Conservation (phyloP, 192 early-diverging fungal genomes). For the Rhizoclosmatium sp. region DNA sequence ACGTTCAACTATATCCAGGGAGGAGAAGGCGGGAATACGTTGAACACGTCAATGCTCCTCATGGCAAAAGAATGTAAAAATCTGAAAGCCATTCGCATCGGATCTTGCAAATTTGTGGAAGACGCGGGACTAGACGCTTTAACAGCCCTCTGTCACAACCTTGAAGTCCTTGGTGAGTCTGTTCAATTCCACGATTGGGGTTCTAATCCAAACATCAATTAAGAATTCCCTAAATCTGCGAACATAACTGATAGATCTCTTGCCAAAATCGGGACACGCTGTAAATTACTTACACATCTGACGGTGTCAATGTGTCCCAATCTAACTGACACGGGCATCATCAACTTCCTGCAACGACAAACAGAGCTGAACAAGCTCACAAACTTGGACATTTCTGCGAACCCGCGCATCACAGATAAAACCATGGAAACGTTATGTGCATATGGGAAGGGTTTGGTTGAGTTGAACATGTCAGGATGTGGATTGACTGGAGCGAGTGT, state of each 20-base stretch:
- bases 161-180: slow-evolving; percentile 20
- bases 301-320: slow-evolving; percentile 18
- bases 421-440: background rate
- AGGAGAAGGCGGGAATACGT: slow-evolving; percentile 18
- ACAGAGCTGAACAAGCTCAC: slow-evolving; percentile 6
- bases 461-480: slow-evolving; percentile 29
- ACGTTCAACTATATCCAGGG: background rate
- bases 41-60: background rate
- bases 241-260: slow-evolving; percentile 30
- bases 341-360: background rate
- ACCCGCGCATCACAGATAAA: slow-evolving; percentile 21
- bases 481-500: slow-evolving; percentile 13
- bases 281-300: slow-evolving; percentile 22
- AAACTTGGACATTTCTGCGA: background rate
- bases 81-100: slow-evolving; percentile 17
- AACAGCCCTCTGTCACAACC: slow-evolving; percentile 19
- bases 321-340: slow-evolving; percentile 8
- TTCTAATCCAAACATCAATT: background rate
- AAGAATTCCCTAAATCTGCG: slow-evolving; percentile 32
- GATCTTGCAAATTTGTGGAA: slow-evolving; percentile 27
- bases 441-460: background rate
- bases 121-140: slow-evolving; percentile 8
- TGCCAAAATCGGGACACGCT: slow-evolving; percentile 17
- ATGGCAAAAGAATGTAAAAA: slow-evolving; percentile 35
- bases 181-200: too few relatives aligned